Evolutionary conservation across 352 stramenopile genomes (phyloP), one percentile per base, ranked within the genome.

Genomic region (Blastocystis sp.): DNA sequence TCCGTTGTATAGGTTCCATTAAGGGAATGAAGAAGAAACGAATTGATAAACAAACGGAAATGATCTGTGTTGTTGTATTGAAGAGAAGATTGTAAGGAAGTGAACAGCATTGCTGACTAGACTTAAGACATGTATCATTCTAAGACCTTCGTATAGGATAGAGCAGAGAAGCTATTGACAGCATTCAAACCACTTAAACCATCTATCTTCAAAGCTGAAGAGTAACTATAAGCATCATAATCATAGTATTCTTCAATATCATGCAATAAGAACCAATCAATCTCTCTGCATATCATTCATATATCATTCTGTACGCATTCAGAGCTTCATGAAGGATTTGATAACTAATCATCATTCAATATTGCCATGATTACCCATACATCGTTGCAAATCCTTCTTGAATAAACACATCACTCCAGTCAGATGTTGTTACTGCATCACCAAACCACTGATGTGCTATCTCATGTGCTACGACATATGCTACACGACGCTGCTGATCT

Each of bases 371-470:
- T 5, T 65, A 66, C 0, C 71, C 71, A 29, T 54, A n/a, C n/a
- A 67, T 43, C 7, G 71, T 83, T 19, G 71, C 71, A 16, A 83
- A 46, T 19, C 71, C 71, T 16, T 83, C 71, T 46, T 83, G 71
- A 37, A 83, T 19, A 27, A 65, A 83, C 16, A 83, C 46, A 12
- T 83, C 71, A 42, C 71, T 83, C 71, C 71, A 83, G 51, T 83
- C 71, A 7, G 12, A 12, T 9, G 49, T 43, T 19, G 71, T 83
- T 19, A 65, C 42, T 6, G 58, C 12, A 27, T 83, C 58, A 11
- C 71, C 71, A 37, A 83, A 83, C 71, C 71, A 83, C 29, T 83
- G 71, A 27, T 83, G 71, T 7, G 71, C 71, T 9, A 83, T 83
- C 16, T 83, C 71, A 27, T 83, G 71, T 11, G 29, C 58, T 24